Base-by-base conservation (phyloP, 1,139 yeast species). In the Hemisphaericaspora xylanilytica region DNA sequence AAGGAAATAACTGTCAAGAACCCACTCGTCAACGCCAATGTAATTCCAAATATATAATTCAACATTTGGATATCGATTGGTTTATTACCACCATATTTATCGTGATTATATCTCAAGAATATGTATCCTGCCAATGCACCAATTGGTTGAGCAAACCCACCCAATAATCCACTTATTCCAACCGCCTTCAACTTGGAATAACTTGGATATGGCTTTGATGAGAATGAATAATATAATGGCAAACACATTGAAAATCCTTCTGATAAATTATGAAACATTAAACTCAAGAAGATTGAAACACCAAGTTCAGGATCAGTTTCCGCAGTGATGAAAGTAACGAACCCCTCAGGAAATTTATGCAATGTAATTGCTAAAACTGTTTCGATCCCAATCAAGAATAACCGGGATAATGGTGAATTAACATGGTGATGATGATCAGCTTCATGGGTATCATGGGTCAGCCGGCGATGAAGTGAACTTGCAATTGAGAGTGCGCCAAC, bases 211-310 rank as follows among this genome's bases (percentile, higher is more conserved):
- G 54, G 46, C 5, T 36, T 28, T 4, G 48, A 49, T 6, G 63
- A 49, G 51, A 70, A 68, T 14, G 94, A 88, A 40, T 89, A 76
- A 55, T 82, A 92, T 31, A 92, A 67, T 0, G 98, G 98, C 41
- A 90, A 70, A 14, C 96, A 88, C 86, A 92, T 89, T 17, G 94
- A 80, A 57, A 92, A 89, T 0, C 98, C 98, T 60, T 92, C 98
- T n/a, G 90, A 84, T 49, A 88, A 81, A 60, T 92, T 92, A 63
- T 92, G 98, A 22, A 90, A 78, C 15, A 90, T 78, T 51, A 92
- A 71, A 40, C 96, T 88, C 17, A 89, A 58, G 53, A 92, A 90
- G 10, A 92, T 87, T 13, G 87, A 76, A 25, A 88, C 55, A 0
- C 97, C 97, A 22, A 89, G 63, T 35, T 73, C 64, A 1, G 84